phyloP scores from a whole-genome alignment of 495 filamentous ascomycete genomes.

The Astrocystis sublimbata region DNA sequence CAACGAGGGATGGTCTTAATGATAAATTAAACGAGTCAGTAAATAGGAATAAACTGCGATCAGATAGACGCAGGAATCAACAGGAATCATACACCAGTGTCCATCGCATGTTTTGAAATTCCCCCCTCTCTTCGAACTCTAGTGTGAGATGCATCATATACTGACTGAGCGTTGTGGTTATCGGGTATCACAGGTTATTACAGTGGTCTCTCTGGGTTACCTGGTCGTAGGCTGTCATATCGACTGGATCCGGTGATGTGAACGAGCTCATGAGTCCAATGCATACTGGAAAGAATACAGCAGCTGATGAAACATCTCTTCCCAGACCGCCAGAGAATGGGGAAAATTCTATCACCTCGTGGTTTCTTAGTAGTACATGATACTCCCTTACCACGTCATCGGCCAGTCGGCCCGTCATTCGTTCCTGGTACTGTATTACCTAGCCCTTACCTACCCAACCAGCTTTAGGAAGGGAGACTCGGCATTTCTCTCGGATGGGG shows the following conservation, averaged over 20 bases:
- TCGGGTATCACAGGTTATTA: neutral
- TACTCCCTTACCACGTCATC: neutral
- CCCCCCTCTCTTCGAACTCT: neutral
- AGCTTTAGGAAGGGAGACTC: too few species aligned
- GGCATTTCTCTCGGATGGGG: neutral
- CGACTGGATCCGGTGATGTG: neutral
- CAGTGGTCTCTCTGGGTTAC: neutral
- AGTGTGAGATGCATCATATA: too few species aligned
- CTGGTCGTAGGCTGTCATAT: neutral
- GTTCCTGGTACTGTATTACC: neutral
- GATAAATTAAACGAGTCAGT: neutral
- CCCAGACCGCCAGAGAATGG: neutral
- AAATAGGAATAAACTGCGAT: neutral
- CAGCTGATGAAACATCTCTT: neutral
- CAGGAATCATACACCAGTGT: neutral
- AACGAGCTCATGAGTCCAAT: neutral
- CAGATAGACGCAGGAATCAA: conserved; percentile 9
- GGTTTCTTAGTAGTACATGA: neutral
- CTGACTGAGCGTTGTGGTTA: too few species aligned
- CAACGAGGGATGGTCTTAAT: neutral
- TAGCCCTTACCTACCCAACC: too few species aligned
- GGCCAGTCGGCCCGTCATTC: neutral
- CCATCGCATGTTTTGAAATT: neutral
- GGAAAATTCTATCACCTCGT: neutral
- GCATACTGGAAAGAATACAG: neutral